These are phyloP conservation scores for Ophiostoma fasciatum DNA, from an alignment of 2,329 filamentous ascomycete species.

Conservation along the genomic window DNA sequence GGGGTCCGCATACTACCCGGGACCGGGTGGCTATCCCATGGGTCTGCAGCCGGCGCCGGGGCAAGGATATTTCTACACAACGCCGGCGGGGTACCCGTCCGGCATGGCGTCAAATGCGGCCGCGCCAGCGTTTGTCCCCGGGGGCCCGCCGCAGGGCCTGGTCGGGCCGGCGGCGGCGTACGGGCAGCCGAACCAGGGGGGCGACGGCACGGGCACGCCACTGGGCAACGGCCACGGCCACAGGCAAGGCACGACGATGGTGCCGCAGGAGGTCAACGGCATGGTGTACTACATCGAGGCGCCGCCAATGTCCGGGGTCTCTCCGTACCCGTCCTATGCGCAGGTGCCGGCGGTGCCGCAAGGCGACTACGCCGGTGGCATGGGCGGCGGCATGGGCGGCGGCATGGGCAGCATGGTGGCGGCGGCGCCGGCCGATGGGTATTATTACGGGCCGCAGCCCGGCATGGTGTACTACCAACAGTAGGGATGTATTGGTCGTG, in stretches of 20 bases:
- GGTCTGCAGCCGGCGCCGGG: conserved; percentile 42
- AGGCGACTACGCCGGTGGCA: no score
- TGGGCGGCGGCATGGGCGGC: no score
- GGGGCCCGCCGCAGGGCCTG: conserved; percentile 32
- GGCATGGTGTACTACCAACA: conserved; percentile 49
- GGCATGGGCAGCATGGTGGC: conserved; percentile 62
- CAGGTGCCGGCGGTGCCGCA: conserved; percentile 22
- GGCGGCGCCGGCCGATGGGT: conserved; percentile 43
- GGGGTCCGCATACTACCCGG: conserved; percentile 33
- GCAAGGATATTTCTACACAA: conserved; percentile 19
- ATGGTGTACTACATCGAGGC: conserved; percentile 93
- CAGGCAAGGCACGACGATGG: conserved; percentile 26
- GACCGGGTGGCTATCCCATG: conserved; percentile 32
- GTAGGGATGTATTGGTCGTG: no score
- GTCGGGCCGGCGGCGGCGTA: conserved; percentile 10
- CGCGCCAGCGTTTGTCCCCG: conserved; percentile 43
- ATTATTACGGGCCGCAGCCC: conserved; percentile 50
- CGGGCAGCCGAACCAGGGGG: conserved; percentile 28
- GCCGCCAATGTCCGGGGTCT: conserved; percentile 47
- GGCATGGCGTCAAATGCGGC: conserved; percentile 20
- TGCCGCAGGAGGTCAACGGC: conserved; percentile 82
- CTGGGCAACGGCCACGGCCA: conserved; percentile 29
- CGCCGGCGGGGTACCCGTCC: conserved; percentile 14
- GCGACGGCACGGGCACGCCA: no score
- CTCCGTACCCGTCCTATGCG: conserved; percentile 29